Evolutionary conservation across 805 yeast genomes (phyloP).

Genomic region (Wickerhamiella sergipiensis): DNA sequence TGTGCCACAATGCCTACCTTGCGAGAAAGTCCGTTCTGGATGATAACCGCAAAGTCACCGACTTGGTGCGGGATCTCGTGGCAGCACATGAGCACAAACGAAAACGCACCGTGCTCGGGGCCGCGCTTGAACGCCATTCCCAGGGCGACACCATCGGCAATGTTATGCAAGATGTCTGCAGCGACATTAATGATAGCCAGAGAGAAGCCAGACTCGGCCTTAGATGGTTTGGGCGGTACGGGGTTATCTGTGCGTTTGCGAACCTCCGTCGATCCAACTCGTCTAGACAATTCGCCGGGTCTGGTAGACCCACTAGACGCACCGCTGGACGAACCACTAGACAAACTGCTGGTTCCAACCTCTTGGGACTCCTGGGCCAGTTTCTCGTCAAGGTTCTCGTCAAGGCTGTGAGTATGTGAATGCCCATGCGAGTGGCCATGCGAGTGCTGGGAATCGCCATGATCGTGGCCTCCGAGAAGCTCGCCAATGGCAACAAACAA

Average conservation of each 20-base stretch:
- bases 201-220: neutral
- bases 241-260: neutral
- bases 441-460: constrained; percentile 36
- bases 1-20: constrained; percentile 56
- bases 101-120: constrained; percentile 47
- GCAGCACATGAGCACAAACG: constrained; percentile 55
- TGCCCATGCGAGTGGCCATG: constrained; percentile 20
- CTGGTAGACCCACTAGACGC: too few species aligned
- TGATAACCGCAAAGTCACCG: constrained; percentile 63
- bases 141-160: constrained; percentile 66
- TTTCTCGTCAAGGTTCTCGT: neutral
- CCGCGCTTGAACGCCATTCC: constrained; percentile 56
- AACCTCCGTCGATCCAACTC: neutral
- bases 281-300: too few species aligned
- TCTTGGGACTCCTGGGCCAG: too few species aligned
- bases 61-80: constrained; percentile 76
- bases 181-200: constrained; percentile 52
- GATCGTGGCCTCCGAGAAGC: constrained; percentile 26
- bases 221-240: neutral
- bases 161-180: constrained; percentile 61
- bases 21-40: constrained; percentile 55
- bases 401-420: neutral
- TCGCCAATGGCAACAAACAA: constrained; percentile 51
- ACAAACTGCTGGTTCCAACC: too few species aligned
- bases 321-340: too few species aligned